phyloP scores from a whole-genome alignment of 352 stramenopile species.

The Globisporangium okanoganense region DNA sequence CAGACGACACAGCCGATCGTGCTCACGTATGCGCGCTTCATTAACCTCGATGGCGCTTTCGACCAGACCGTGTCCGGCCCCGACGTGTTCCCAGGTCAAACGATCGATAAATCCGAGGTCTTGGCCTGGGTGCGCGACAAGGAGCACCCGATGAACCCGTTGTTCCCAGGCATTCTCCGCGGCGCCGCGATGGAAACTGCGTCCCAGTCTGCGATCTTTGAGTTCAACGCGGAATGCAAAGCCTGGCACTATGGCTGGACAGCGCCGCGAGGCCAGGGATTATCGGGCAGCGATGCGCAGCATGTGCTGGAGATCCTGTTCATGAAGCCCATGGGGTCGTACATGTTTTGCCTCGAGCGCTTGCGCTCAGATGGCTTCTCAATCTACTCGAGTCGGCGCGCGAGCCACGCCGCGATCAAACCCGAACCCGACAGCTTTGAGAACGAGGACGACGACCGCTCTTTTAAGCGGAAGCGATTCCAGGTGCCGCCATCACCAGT shows the following conservation, averaged over 20 bases:
- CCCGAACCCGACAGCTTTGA: constrained; percentile 54
- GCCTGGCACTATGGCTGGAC: constrained; percentile 89
- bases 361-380: constrained; percentile 73
- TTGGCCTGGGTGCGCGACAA: constrained; percentile 65
- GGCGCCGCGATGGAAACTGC: constrained; percentile 76
- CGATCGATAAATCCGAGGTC: constrained; percentile 68
- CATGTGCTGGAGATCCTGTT: constrained; percentile 80
- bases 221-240: constrained; percentile 88
- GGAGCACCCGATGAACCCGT: constrained; percentile 70
- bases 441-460: constrained; percentile 38
- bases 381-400: constrained; percentile 75
- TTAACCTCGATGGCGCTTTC: constrained; percentile 72
- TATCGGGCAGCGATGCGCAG: constrained; percentile 73
- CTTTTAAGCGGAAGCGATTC: constrained; percentile 57
- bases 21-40: constrained; percentile 61
- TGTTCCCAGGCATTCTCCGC: constrained; percentile 71
- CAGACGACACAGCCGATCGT: constrained; percentile 49
- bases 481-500: constrained; percentile 30
- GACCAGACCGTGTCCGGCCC: constrained; percentile 64
- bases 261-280: constrained; percentile 61
- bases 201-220: constrained; percentile 78
- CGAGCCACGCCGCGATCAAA: constrained; percentile 53
- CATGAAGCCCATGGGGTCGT: constrained; percentile 80
- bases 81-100: constrained; percentile 72
- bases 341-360: constrained; percentile 78